phyloP scores from a whole-genome alignment of 768 basidiomycete species.

The Termitomyces sp. region DNA sequence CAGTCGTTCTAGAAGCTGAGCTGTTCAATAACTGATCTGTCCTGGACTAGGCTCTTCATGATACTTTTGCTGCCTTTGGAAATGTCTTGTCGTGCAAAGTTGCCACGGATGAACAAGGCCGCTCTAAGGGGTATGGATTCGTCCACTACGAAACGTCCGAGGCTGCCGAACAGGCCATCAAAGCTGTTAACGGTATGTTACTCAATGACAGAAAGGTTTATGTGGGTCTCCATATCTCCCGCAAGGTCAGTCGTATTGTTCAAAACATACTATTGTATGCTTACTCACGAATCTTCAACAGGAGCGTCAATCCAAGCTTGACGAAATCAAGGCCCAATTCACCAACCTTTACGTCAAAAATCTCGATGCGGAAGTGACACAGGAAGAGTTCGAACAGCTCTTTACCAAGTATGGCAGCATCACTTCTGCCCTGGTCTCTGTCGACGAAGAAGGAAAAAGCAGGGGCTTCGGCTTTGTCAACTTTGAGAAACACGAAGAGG shows the following conservation, averaged over 20 bases:
- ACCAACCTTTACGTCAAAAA: slow-evolving; percentile 99
- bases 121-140: slow-evolving; percentile 97
- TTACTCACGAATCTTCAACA: slow-evolving; percentile 21
- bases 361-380: slow-evolving; percentile 76
- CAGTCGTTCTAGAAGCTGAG: slow-evolving; percentile 4
- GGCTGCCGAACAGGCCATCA: slow-evolving; percentile 93
- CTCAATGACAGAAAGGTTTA: slow-evolving; percentile 99
- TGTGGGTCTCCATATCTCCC: slow-evolving; percentile 95
- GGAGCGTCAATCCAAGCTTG: slow-evolving; percentile 98
- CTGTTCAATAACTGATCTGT: neutral
- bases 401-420: slow-evolving; percentile 78
- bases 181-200: slow-evolving; percentile 98
- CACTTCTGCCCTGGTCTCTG: slow-evolving; percentile 83
- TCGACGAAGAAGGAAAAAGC: slow-evolving; percentile 88
- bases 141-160: slow-evolving; percentile 99
- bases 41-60: slow-evolving; percentile 81
- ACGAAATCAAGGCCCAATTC: slow-evolving; percentile 96
- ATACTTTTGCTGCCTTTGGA: slow-evolving; percentile 98
- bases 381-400: slow-evolving; percentile 83
- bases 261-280: too few relatives aligned
- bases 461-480: slow-evolving; percentile 99
- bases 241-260: slow-evolving; percentile 61
- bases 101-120: slow-evolving; percentile 92
- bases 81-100: slow-evolving; percentile 99
- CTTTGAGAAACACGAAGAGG: slow-evolving; percentile 90